Evolutionary conservation across 495 filamentous ascomycete genomes (phyloP), one percentile per base, ranked within the genome.

Genomic region (Penicillium pulvis): DNA sequence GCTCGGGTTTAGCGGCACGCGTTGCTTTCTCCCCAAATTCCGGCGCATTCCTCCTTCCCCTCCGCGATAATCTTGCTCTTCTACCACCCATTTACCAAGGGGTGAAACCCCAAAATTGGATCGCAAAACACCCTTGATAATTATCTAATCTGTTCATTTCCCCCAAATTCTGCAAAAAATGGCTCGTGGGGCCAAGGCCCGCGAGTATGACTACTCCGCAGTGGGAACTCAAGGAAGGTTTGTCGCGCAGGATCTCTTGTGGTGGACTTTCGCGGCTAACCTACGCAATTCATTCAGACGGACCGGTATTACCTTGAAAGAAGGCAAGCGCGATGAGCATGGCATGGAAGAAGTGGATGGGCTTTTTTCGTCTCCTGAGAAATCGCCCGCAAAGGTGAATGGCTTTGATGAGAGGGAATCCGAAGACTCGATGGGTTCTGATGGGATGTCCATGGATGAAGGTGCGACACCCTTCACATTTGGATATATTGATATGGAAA

Each of bases 311-410:
- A 89, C 85, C 1, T 71, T 98, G 28, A 82, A 84, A 67, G 91
- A 97, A 73, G 90, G 90, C 42, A 75, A 88, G 52, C 87, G 91
- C 74, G 92, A 98, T 75, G 94, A 92, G 68, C 78, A 96, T 81
- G 94, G 95, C 71, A 83, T 98, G 74, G 92, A 98, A 71, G 85
- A 86, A 35, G 81, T 96, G 53, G 88, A 91, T 24, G 82, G 81
- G 49, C 84, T 97, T 61, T 98, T 97, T 73, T 97, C 92, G 4
- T 96, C 93, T 11, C 93, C 93, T 30, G 85, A 81, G 55, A 90
- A 87, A 58, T 78, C 84, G 17, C 76, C 79, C 51, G 60, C 77
- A 12, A 71, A 73, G 59, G 64, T 67, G 31, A 75, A 76, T 58
- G 74, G 71, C 9, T 67, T 75, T 51, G 55, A 67, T 35, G 56